Base-by-base conservation (phyloP, 192 early-diverging fungal species). In the Podila minutissima region DNA sequence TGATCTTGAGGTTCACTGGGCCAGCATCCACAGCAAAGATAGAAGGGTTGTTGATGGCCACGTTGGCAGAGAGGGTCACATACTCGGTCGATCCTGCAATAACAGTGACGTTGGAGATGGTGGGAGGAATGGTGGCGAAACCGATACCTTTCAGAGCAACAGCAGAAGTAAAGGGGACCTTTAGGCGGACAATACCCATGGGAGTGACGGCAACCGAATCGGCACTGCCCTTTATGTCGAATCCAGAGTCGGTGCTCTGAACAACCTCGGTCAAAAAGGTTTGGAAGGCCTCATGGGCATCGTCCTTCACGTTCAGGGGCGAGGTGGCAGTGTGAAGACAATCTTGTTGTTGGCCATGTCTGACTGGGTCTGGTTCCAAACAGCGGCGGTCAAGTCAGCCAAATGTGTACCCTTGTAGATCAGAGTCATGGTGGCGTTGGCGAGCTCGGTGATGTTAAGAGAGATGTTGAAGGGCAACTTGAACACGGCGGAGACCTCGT, bases 321-420 rank as follows among this genome's bases (percentile, higher is more conserved):
- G 75, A 71, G 17, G 69, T 22, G 75, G 75, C 62, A 78, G 29
- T 9, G 75, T 71, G 28, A 78, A 78, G 24, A 78, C 75, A 57
- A 78, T 78, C 64, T 78, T 78, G 75, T 78, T 75, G 38, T 75
- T 78, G 29, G 62, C n/a, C 68, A 78, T 78, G 8, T 70, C 75
- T 9, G 75, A 78, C 0, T 48, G 5, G 5, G 75, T 78, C 51
- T 71, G 62, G 59, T 78, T 78, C 75, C 75, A 78, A 35, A 78
- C 69, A 33, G 69, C 75, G 0, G 69, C 49, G 1, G 75, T 78
- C 49, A 78, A 49, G 33, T 78, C 69, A 12, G 75, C 75, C 29
- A 78, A 51, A 33, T 64, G 75, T 0, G 64, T 78, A 4, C 75
- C 75, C 60, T 78, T 67, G 59, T 78, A 71, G 59, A 78, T 63